Percentiles rank a stretch among this genome's conserved stretches.
Evolutionary conservation across 140 eudicot species (phyloP).

Genomic region (Ambrosia hybrid): DNA sequence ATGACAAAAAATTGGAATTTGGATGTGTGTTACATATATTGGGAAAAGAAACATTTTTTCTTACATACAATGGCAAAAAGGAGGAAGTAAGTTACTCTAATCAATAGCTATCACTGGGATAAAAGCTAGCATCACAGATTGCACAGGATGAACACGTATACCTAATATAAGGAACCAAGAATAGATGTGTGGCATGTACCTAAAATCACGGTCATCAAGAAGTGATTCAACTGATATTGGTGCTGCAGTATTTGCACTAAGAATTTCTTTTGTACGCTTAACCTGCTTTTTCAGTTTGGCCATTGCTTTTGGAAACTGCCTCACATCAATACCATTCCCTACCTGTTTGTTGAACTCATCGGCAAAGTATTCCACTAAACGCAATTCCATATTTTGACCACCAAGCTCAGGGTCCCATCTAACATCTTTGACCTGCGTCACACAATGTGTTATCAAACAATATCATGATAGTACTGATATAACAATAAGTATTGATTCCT

Average conservation of each 20-base stretch:
- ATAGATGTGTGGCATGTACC: slow-evolving; percentile 43
- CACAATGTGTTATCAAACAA: slow-evolving; percentile 22
- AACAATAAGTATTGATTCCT: background rate
- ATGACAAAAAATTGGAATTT: background rate
- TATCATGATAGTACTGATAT: slow-evolving; percentile 8
- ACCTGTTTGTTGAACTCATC: slow-evolving; percentile 92
- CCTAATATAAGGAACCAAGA: slow-evolving; percentile 11
- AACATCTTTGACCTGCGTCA: slow-evolving; percentile 86
- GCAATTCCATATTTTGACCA: slow-evolving; percentile 84
- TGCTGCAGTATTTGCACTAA: slow-evolving; percentile 90
- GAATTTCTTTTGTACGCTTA: slow-evolving; percentile 43
- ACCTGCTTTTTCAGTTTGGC: slow-evolving; percentile 98
- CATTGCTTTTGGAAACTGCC: slow-evolving; percentile 91
- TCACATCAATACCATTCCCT: slow-evolving; percentile 87
- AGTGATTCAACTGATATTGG: slow-evolving; percentile 97
- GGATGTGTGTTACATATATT: background rate
- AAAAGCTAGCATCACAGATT: slow-evolving; percentile 4
- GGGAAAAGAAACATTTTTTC: background rate
- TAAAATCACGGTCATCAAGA: slow-evolving; percentile 93
- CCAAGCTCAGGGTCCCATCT: slow-evolving; percentile 97
- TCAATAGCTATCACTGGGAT: background rate
- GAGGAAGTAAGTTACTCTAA: background rate
- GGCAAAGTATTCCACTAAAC: slow-evolving; percentile 94
- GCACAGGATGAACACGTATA: slow-evolving; percentile 6
- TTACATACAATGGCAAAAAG: background rate